These are phyloP conservation scores for Fonsecaea multimorphosa DNA, from an alignment of 2,329 filamentous ascomycete genomes.

Conservation along the genomic window DNA sequence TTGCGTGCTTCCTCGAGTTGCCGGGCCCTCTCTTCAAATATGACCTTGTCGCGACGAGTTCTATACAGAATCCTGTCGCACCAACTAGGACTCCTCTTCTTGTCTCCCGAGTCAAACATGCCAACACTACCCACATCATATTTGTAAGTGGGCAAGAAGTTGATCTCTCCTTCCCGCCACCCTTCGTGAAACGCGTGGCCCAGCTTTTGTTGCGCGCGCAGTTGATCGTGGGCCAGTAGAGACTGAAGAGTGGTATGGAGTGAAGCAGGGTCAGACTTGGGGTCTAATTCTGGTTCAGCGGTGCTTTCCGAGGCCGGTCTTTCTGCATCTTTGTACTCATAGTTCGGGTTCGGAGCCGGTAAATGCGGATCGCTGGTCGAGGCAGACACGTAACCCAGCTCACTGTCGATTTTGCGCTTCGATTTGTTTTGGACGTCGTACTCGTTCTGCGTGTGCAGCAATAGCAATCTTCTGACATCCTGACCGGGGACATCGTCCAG, in stretches of 20 bases:
- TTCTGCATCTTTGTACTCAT: constrained; percentile 42
- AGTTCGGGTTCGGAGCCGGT: constrained; percentile 18
- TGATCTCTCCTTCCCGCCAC: constrained; percentile 87
- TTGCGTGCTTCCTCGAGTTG: constrained; percentile 72
- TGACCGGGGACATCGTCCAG: constrained; percentile 86
- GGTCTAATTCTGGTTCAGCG: constrained; percentile 67
- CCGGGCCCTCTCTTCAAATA: constrained; percentile 66
- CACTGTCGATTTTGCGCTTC: constrained; percentile 40
- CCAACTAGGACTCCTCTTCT: constrained; percentile 91
- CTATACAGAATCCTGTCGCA: constrained; percentile 92
- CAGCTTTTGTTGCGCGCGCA: constrained; percentile 73
- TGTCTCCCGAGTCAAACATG: constrained; percentile 93
- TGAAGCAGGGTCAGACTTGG: constrained; percentile 79
- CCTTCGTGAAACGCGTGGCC: constrained; percentile 88
- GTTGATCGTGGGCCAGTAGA: constrained; percentile 86
- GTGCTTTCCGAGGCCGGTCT: constrained; percentile 58
- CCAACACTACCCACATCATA: constrained; percentile 95
- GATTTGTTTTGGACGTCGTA: constrained; percentile 64
- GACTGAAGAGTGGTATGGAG: constrained; percentile 88
- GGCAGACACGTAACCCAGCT: constrained; percentile 37
- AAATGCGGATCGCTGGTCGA: constrained; percentile 24
- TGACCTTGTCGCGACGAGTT: constrained; percentile 71
- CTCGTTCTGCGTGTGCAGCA: constrained; percentile 79
- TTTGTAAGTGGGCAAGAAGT: constrained; percentile 94
- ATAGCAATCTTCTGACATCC: constrained; percentile 83